Evolutionary conservation across 2,329 filamentous ascomycete species (phyloP), one percentile per base, ranked within the genome.

Genomic region (Coniochaeta ligniaria): DNA sequence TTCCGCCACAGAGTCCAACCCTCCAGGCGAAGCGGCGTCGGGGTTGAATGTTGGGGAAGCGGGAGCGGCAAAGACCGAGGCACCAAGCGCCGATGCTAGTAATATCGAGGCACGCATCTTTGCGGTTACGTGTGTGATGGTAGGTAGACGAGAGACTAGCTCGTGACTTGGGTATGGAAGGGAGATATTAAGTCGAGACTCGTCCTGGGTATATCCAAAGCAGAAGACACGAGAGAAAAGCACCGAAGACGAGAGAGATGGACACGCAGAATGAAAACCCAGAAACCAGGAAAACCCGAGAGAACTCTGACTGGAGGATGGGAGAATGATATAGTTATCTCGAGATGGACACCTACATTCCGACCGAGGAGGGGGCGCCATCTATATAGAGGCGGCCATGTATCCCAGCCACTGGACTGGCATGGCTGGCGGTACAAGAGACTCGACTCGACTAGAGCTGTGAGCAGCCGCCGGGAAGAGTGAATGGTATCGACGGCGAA

Each of bases 41-140:
- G 74, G 63, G 64, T 77, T 76, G 64, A 80, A 68, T 12, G 74
- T 68, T 11, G 81, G 82, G 65, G 78, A 80, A 56, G 76, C 72
- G 9, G 77, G 78, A 35, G 80, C 80, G 59, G 77, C 77, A 47
- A 74, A 68, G 66, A 75, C 74, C 59, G 78, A 69, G 61, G 76
- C 76, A 72, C 75, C 74, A 65, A 83, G 72, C 62, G 78, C 74
- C 58, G 81, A 77, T 38, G 76, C 66, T 57, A 83, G 64, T 65
- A 82, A 66, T 64, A 77, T 72, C 63, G 79, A 80, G 66, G 75
- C 72, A 67, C 76, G 78, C 84, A 87, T 87, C 12, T 12, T 64
- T 58, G 58, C 9, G 59, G 28, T 35, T 28, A 16, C 38, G 45
- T 22, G 31, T 41, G 24, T 57, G 14, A 38, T 38, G 12, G 54